A percentile compares a stretch with the other conserved stretches of the same genome.
Evolutionary conservation across 805 yeast species (phyloP).

Genomic region (Lipomyces sp.): DNA sequence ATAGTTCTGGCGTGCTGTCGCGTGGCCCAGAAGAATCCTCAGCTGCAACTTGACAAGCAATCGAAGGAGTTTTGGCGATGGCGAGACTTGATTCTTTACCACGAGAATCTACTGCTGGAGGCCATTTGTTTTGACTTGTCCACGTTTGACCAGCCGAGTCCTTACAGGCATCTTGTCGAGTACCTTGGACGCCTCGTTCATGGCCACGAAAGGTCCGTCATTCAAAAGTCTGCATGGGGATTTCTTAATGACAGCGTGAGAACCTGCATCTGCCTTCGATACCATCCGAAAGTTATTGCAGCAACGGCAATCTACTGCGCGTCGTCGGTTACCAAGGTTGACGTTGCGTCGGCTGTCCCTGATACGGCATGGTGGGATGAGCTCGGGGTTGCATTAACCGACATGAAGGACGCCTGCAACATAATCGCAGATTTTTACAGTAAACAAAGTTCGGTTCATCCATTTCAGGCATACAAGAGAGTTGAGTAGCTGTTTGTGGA

Average conservation of each 20-base stretch:
- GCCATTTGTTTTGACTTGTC: constrained; percentile 48
- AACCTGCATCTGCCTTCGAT: constrained; percentile 37
- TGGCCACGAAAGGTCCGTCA: constrained; percentile 27
- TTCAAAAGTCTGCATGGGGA: constrained; percentile 37
- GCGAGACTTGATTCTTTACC: constrained; percentile 47
- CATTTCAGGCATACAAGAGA: too few relatives aligned
- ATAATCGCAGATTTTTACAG: constrained; percentile 31
- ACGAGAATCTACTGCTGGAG: constrained; percentile 48
- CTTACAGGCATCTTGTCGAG: constrained; percentile 33
- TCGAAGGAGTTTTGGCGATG: constrained; percentile 51
- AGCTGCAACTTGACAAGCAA: constrained; percentile 44
- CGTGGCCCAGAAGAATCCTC: constrained; percentile 45
- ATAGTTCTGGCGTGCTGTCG: constrained; percentile 50
- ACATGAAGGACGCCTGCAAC: constrained; percentile 28
- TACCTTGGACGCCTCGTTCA: constrained; percentile 19
- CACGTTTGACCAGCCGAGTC: constrained; percentile 26
- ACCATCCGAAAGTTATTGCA: constrained; percentile 38
- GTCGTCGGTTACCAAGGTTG: constrained; percentile 13
- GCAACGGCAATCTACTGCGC: constrained; percentile 42
- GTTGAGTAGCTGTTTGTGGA: too few relatives aligned
- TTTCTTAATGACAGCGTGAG: constrained; percentile 43
- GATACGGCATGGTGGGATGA: constrained; percentile 24
- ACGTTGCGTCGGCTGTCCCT: constrained; percentile 5
- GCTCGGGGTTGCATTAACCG: constrained; percentile 20
- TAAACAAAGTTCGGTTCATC: too few relatives aligned